Evolutionary conservation across 768 basidiomycete species (phyloP).

Genomic region (Leccinum uliginosum): DNA sequence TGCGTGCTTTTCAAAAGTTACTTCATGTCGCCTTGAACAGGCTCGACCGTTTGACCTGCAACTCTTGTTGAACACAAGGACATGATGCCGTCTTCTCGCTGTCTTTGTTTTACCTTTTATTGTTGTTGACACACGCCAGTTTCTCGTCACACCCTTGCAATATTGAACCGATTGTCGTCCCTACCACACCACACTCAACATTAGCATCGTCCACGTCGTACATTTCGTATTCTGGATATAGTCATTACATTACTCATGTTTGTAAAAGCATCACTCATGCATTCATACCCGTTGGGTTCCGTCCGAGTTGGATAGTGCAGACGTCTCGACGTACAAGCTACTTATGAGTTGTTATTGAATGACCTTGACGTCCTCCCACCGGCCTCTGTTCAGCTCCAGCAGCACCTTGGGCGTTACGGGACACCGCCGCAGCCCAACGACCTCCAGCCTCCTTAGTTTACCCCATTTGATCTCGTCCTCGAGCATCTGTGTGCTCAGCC

Average conservation of each 20-base stretch:
- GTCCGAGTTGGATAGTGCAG: background rate
- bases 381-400: conserved; percentile 48
- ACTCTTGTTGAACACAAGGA: conserved; percentile 46
- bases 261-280: conserved; percentile 9
- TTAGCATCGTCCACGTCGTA: conserved; percentile 16
- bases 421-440: conserved; percentile 57
- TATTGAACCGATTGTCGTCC: background rate
- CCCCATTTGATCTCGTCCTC: conserved; percentile 52
- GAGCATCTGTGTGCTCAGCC: conserved; percentile 38
- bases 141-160: background rate
- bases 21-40: conserved; percentile 13
- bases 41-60: conserved; percentile 54
- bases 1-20: background rate
- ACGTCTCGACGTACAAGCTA: background rate
- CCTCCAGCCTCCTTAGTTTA: conserved; percentile 47
- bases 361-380: conserved; percentile 62
- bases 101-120: background rate
- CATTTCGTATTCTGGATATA: conserved; percentile 13
- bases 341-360: conserved; percentile 33
- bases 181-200: background rate
- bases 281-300: background rate
- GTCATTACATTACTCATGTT: conserved; percentile 28
- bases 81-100: conserved; percentile 27
- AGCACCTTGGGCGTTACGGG: conserved; percentile 39
- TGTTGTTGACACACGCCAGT: background rate